A percentile compares a stretch with the other conserved stretches of the same genome.
Evolutionary conservation across 1,284 basidiomycete species (phyloP).

Genomic region (Puccinia hordei): DNA sequence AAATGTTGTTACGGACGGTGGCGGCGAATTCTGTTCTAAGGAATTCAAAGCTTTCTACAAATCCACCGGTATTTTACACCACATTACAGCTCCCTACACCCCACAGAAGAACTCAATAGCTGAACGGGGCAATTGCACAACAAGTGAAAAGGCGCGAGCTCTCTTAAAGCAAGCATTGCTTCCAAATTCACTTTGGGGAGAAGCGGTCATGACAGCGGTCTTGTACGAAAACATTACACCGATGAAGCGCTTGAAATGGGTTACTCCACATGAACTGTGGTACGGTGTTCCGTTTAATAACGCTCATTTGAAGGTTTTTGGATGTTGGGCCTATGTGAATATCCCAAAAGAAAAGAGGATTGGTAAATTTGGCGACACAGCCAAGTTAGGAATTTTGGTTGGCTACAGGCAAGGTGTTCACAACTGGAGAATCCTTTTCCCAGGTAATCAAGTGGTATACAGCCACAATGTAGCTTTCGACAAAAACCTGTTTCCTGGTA

Average conservation of each 20-base stretch:
- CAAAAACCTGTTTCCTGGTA: too few relatives aligned
- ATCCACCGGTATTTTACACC: too few relatives aligned
- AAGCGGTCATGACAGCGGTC: not conserved
- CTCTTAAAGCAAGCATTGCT: not conserved
- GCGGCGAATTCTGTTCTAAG: too few relatives aligned
- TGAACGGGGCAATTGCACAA: not conserved
- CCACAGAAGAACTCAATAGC: not conserved
- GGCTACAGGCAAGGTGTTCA: not conserved
- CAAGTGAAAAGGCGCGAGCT: not conserved
- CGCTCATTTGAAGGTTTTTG: not conserved
- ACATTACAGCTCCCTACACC: too few relatives aligned
- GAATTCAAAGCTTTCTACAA: too few relatives aligned
- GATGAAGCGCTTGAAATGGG: not conserved
- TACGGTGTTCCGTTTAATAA: not conserved
- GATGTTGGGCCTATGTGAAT: not conserved
- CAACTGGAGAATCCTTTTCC: not conserved
- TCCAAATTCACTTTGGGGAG: not conserved
- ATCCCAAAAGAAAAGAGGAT: not conserved
- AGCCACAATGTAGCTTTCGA: too few relatives aligned
- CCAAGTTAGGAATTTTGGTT: constrained; percentile 3
- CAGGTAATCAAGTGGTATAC: not conserved
- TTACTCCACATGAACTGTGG: constrained; percentile 10
- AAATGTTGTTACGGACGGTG: too few relatives aligned
- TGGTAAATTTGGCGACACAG: constrained; percentile 14
- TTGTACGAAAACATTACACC: constrained; percentile 3